These are phyloP conservation scores for Cladosporium sp. DNA, from an alignment of 2,329 filamentous ascomycete genomes.

Conservation along the genomic window DNA sequence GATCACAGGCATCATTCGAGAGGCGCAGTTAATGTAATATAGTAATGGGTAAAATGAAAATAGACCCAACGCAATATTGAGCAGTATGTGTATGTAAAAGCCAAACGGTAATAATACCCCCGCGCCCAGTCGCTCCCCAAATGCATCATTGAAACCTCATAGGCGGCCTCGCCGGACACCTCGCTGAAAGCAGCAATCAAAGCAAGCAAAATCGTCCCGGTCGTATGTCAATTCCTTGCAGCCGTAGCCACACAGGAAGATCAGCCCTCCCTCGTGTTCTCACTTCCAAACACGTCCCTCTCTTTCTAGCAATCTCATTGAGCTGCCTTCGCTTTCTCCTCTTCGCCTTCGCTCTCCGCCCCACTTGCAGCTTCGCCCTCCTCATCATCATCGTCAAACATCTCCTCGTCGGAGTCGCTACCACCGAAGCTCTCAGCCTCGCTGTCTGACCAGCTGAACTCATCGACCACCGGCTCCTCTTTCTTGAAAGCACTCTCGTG, in stretches of 20 bases:
- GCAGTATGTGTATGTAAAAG: constrained; percentile 4
- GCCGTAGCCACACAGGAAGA: constrained; percentile 15
- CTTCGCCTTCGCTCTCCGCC: constrained; percentile 59
- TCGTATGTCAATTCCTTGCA: constrained; percentile 19
- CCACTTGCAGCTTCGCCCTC: constrained; percentile 53
- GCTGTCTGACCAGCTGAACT: constrained; percentile 68
- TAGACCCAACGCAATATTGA: background rate
- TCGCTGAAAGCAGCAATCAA: constrained; percentile 28
- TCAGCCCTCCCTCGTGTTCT: background rate
- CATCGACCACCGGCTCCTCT: constrained; percentile 56
- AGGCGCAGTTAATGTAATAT: background rate
- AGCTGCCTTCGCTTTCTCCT: constrained; percentile 53
- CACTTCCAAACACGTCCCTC: background rate
- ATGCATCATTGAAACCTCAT: constrained; percentile 3
- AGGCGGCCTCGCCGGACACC: constrained; percentile 25
- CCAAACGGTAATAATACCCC: background rate
- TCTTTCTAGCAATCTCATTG: background rate
- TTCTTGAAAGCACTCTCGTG: constrained; percentile 62
- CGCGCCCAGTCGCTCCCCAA: background rate
- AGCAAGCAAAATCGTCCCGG: constrained; percentile 17
- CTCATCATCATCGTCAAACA: constrained; percentile 59
- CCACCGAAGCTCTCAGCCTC: constrained; percentile 70
- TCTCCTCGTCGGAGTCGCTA: constrained; percentile 60
- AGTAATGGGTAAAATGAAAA: background rate
- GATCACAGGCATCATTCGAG: background rate